Evolutionary conservation across 176 grass and related monocot genomes (phyloP).

Genomic region (Juncus inflexus): DNA sequence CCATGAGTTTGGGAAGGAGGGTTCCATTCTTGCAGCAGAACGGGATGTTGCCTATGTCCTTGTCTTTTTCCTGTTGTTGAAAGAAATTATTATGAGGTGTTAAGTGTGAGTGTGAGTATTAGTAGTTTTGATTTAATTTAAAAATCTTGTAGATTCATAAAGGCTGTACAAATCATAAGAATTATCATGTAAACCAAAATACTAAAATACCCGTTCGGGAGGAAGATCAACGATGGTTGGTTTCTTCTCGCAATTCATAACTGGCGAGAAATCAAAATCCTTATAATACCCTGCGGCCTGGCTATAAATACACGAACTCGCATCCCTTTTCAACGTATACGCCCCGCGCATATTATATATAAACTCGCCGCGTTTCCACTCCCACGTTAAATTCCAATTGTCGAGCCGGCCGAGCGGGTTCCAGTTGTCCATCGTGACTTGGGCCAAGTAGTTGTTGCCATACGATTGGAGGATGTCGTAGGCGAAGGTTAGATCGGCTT

Average conservation of each 20-base stretch:
- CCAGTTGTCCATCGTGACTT: constrained; percentile 94
- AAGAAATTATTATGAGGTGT: neutral
- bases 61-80: constrained; percentile 53
- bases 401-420: constrained; percentile 75
- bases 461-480: constrained; percentile 73
- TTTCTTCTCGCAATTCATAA: constrained; percentile 78
- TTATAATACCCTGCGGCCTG: constrained; percentile 53
- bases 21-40: constrained; percentile 95
- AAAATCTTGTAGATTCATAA: no score
- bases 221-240: constrained; percentile 90
- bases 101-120: no score
- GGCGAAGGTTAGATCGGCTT: constrained; percentile 70
- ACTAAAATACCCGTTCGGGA: constrained; percentile 42
- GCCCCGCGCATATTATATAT: constrained; percentile 77
- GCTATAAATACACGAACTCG: constrained; percentile 60
- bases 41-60: constrained; percentile 61
- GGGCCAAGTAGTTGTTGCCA: constrained; percentile 66
- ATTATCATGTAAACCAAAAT: neutral
- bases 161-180: no score
- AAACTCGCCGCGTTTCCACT: constrained; percentile 93
- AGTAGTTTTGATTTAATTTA: no score
- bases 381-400: constrained; percentile 97
- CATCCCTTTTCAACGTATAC: constrained; percentile 64
- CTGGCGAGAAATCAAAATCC: constrained; percentile 65
- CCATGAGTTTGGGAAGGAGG: constrained; percentile 67